Evolutionary conservation across 441 rosid species (phyloP).

Genomic region (Sinapis alba): DNA sequence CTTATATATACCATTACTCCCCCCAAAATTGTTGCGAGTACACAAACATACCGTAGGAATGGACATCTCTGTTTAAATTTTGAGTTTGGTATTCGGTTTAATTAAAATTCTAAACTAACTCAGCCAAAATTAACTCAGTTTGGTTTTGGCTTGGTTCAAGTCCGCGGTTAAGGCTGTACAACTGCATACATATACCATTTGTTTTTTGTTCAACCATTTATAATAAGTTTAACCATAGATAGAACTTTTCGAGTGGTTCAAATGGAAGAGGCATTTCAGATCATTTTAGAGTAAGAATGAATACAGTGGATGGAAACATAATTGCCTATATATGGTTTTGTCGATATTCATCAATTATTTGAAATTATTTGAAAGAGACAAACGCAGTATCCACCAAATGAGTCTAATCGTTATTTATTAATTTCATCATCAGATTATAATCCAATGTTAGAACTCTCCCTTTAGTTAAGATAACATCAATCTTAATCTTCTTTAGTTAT

Average conservation of each 20-base stretch:
- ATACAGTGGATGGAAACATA: not conserved
- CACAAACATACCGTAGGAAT: no score
- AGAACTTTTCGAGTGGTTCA: not conserved
- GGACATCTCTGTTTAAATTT: no score
- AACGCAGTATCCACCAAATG: constrained; percentile 15
- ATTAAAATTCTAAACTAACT: no score
- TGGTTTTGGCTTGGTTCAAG: no score
- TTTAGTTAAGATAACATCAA: constrained; percentile 19
- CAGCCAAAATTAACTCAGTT: no score
- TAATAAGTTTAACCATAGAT: not conserved
- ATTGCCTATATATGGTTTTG: constrained; percentile 29
- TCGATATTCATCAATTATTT: constrained; percentile 34
- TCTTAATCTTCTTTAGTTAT: constrained; percentile 9
- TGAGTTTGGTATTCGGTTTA: no score
- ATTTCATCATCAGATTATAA: constrained; percentile 8
- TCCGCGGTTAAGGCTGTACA: no score
- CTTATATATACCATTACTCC: not conserved
- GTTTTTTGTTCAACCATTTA: not conserved
- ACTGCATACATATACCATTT: not conserved
- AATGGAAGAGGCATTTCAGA: constrained; percentile 12
- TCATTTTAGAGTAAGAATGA: constrained; percentile 25
- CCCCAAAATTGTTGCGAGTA: not conserved
- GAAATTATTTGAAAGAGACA: constrained; percentile 38
- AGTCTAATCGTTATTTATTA: constrained; percentile 3
- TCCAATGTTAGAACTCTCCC: not conserved